A percentile compares a stretch with the other conserved stretches of the same genome.
Conservation (phyloP, 805 yeast genomes). For the Myxozyma udenii region DNA sequence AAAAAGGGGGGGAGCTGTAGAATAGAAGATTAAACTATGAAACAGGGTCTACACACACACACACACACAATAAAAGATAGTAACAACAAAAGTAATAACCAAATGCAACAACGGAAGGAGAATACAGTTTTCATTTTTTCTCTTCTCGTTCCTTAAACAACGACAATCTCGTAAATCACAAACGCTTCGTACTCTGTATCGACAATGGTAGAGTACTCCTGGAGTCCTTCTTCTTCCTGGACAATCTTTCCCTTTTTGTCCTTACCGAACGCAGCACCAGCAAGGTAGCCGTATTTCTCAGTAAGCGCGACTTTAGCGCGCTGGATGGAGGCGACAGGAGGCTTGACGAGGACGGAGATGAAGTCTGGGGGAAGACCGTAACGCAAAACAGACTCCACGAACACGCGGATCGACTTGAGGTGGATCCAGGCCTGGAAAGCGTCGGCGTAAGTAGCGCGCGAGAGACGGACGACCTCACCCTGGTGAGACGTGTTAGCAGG, state of each 20-base stretch:
- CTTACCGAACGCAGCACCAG: conserved; percentile 78
- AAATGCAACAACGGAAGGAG: too few species aligned
- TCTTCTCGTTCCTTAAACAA: conserved; percentile 16
- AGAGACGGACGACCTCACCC: conserved; percentile 75
- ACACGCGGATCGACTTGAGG: conserved; percentile 78
- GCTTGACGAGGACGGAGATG: conserved; percentile 47
- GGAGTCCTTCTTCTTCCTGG: conserved; percentile 59
- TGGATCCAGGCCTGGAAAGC: conserved; percentile 85
- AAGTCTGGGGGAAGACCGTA: conserved; percentile 96
- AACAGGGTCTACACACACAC: too few species aligned
- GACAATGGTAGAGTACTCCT: conserved; percentile 86
- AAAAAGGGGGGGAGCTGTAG: too few species aligned
- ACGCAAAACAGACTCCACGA: conserved; percentile 89
- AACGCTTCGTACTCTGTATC: conserved; percentile 97
- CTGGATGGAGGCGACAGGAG: conserved; percentile 44
- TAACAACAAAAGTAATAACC: too few species aligned
- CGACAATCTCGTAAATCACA: conserved; percentile 65
- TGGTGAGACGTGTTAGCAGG: conserved; percentile 35
- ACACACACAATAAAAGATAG: too few species aligned
- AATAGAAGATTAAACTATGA: too few species aligned
- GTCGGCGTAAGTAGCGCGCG: conserved; percentile 87
- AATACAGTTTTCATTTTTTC: too few species aligned
- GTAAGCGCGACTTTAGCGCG: conserved; percentile 69
- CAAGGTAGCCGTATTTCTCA: conserved; percentile 78
- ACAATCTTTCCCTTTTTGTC: conserved; percentile 65